Percentiles rank a stretch among this genome's conserved stretches.
These are phyloP conservation scores for Nakaseomyces delphensis DNA, from an alignment of 1,139 yeast species.

Conservation along the genomic window DNA sequence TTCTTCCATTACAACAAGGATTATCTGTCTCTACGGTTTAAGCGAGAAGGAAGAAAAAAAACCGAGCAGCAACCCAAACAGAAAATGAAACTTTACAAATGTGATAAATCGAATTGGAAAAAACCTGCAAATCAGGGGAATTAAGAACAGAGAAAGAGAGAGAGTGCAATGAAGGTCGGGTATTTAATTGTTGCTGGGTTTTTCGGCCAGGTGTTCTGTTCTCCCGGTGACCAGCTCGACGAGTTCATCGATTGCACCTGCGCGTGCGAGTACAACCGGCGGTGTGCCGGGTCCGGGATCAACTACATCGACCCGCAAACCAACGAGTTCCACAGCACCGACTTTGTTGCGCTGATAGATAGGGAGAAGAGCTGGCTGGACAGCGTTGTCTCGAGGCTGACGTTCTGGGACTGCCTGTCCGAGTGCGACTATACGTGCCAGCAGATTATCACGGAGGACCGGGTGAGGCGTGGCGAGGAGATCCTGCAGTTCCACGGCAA, in stretches of 20 bases:
- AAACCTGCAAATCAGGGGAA: too few species aligned
- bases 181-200: neutral
- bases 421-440: slow-evolving; percentile 94
- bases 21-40: too few species aligned
- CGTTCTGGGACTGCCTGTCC: slow-evolving; percentile 71
- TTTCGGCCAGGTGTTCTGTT: slow-evolving; percentile 33
- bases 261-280: slow-evolving; percentile 41
- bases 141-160: too few species aligned
- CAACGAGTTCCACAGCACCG: slow-evolving; percentile 30
- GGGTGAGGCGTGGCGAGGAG: slow-evolving; percentile 42
- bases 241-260: slow-evolving; percentile 59
- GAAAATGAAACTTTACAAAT: too few species aligned
- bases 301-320: slow-evolving; percentile 15
- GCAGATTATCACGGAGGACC: slow-evolving; percentile 50
- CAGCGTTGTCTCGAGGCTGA: slow-evolving; percentile 32
- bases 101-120: too few species aligned
- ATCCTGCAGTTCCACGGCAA: slow-evolving; percentile 89
- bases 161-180: neutral
- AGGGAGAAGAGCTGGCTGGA: slow-evolving; percentile 12
- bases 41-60: too few species aligned
- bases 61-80: too few species aligned
- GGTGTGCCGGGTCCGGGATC: slow-evolving; percentile 31
- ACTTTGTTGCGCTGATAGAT: slow-evolving; percentile 22
- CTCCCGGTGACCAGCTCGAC: slow-evolving; percentile 71
- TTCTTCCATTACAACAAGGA: neutral